Percentiles rank a stretch among this genome's conserved stretches.
These are phyloP conservation scores for Lipomyces mesembrius DNA, from an alignment of 805 yeast genomes.

Conservation along the genomic window DNA sequence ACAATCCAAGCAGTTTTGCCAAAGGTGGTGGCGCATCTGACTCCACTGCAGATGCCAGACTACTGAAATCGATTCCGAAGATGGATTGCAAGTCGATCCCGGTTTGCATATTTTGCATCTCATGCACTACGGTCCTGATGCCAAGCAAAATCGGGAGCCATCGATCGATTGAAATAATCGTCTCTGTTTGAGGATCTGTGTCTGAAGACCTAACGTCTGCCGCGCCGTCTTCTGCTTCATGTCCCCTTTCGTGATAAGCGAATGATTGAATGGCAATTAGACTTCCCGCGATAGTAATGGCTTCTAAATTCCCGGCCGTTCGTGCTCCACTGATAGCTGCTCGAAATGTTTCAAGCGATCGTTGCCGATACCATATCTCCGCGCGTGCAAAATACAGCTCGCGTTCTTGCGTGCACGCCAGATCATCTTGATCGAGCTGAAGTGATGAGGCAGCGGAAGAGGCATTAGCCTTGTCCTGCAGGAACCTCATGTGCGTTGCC, in stretches of 20 bases:
- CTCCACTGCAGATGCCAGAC: slow-evolving; percentile 15
- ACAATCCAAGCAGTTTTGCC: slow-evolving; percentile 8
- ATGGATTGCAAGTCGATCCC: slow-evolving; percentile 34
- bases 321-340: slow-evolving; percentile 32
- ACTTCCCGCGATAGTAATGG: slow-evolving; percentile 37
- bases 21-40: slow-evolving; percentile 15
- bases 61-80: slow-evolving; percentile 32
- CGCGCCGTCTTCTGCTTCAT: not conserved
- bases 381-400: slow-evolving; percentile 32
- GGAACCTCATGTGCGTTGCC: slow-evolving; percentile 32
- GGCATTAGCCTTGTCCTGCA: slow-evolving; percentile 9
- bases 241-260: slow-evolving; percentile 28
- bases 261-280: slow-evolving; percentile 37
- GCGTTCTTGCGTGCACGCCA: slow-evolving; percentile 15
- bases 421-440: not conserved
- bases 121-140: slow-evolving; percentile 35
- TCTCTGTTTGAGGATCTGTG: slow-evolving; percentile 3
- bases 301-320: slow-evolving; percentile 27
- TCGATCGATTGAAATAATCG: slow-evolving; percentile 31
- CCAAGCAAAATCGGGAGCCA: slow-evolving; percentile 36
- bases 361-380: slow-evolving; percentile 37
- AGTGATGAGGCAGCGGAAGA: not conserved
- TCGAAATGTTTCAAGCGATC: slow-evolving; percentile 37
- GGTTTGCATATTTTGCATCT: slow-evolving; percentile 28
- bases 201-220: slow-evolving; percentile 6